Conservation (phyloP, 1,284 basidiomycete species). For the Chondrostereum purpureum region DNA sequence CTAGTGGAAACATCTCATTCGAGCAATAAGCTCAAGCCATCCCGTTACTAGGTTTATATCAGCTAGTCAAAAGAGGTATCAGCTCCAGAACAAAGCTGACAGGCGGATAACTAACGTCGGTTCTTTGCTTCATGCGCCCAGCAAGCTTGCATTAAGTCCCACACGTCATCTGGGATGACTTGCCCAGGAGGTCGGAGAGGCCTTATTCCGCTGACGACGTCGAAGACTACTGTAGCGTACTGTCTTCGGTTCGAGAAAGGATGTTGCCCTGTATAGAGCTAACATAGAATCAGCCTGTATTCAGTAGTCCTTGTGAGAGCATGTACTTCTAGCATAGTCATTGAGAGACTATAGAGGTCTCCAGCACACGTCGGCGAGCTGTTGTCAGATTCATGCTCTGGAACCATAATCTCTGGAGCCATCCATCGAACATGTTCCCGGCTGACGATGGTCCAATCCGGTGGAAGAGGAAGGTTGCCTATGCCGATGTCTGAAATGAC, state of each 20-base stretch:
- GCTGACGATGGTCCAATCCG: conserved; percentile 13
- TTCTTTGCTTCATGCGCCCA: conserved; percentile 16
- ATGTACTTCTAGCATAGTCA: conserved; percentile 24
- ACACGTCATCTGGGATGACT: conserved; percentile 15
- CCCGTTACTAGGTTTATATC: not conserved
- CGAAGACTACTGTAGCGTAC: conserved; percentile 12
- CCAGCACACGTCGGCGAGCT: conserved; percentile 12
- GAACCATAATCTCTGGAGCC: conserved; percentile 22
- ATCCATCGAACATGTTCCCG: conserved; percentile 20
- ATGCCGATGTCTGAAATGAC: conserved; percentile 20
- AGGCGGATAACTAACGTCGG: conserved; percentile 10
- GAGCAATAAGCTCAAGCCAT: not conserved
- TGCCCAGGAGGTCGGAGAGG: conserved; percentile 14
- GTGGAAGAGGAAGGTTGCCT: conserved; percentile 15
- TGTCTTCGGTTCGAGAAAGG: conserved; percentile 14
- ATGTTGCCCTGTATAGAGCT: conserved; percentile 14
- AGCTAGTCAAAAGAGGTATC: not conserved
- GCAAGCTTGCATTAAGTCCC: conserved; percentile 17
- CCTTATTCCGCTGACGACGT: conserved; percentile 14
- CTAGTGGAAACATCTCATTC: too few species aligned
- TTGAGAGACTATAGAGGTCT: conserved; percentile 26
- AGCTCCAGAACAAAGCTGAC: not conserved
- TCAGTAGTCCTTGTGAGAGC: not conserved
- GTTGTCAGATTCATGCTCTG: conserved; percentile 1
- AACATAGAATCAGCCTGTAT: not conserved